Conservation (phyloP, 2,329 filamentous ascomycete genomes). For the Xylaria sp. region DNA sequence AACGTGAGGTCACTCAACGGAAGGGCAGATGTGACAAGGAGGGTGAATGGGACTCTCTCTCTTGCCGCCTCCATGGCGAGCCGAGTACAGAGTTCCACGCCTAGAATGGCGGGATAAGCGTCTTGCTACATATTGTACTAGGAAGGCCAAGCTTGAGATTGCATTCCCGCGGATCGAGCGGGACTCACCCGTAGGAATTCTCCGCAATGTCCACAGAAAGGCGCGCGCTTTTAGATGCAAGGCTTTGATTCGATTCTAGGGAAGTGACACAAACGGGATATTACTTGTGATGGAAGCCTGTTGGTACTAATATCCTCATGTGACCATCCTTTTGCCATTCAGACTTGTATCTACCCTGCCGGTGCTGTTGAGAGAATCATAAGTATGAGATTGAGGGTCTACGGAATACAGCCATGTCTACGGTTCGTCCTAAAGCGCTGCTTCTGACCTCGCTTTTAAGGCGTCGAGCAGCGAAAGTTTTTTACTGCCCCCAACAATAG, state of each 20-base stretch:
- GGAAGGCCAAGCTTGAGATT: background rate
- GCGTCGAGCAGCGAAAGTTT: background rate
- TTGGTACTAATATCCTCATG: background rate
- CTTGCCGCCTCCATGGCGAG: background rate
- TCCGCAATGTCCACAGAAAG: background rate
- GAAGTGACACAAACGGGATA: background rate
- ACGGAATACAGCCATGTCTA: background rate
- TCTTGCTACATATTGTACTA: background rate
- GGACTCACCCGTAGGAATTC: background rate
- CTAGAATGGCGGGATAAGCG: background rate
- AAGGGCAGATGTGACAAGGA: background rate
- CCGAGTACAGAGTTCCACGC: no score
- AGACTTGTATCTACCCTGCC: background rate
- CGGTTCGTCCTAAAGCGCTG: background rate
- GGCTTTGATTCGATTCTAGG: background rate
- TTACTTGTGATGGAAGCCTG: background rate
- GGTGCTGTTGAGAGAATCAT: background rate
- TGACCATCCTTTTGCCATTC: background rate
- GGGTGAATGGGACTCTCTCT: background rate
- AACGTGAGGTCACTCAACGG: background rate
- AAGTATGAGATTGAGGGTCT: background rate
- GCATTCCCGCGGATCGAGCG: background rate
- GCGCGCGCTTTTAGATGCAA: background rate
- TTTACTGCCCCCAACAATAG: background rate
- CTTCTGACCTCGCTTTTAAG: background rate